Evolutionary conservation across 1,284 basidiomycete species (phyloP).

Genomic region (Naganishia sp.): DNA sequence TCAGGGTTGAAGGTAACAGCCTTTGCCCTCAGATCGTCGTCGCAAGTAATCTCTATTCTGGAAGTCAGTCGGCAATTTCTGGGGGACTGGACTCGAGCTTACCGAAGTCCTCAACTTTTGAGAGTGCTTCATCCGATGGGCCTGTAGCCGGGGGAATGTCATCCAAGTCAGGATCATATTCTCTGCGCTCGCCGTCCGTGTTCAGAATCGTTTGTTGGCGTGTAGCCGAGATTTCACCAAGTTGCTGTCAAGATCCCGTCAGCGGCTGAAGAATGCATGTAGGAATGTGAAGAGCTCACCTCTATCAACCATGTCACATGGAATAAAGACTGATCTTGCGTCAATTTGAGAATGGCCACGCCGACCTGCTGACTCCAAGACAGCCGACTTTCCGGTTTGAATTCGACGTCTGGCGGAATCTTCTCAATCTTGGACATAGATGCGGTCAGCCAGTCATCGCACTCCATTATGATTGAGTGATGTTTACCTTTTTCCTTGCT

Average conservation of each 20-base stretch:
- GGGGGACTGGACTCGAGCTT: slow-evolving; percentile 46
- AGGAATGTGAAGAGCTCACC: slow-evolving; percentile 57
- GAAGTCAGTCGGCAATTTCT: neutral
- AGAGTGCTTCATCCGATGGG: slow-evolving; percentile 69
- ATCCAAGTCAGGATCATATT: slow-evolving; percentile 57
- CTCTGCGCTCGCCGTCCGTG: slow-evolving; percentile 60
- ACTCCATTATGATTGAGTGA: neutral
- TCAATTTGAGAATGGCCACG: slow-evolving; percentile 73
- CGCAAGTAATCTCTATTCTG: slow-evolving; percentile 35
- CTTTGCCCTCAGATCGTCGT: slow-evolving; percentile 69
- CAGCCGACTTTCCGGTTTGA: slow-evolving; percentile 73
- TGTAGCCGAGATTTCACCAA: slow-evolving; percentile 60
- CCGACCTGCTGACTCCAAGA: slow-evolving; percentile 88
- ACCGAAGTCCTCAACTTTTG: slow-evolving; percentile 76
- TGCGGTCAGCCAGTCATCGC: neutral
- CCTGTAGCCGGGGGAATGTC: slow-evolving; percentile 55
- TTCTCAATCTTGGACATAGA: slow-evolving; percentile 33
- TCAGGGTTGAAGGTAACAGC: slow-evolving; percentile 74
- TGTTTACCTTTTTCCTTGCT: slow-evolving; percentile 46
- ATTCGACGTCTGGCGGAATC: slow-evolving; percentile 65
- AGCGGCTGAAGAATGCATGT: neutral
- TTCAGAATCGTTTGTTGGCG: slow-evolving; percentile 70
- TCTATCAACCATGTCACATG: slow-evolving; percentile 78
- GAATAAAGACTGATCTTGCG: slow-evolving; percentile 65
- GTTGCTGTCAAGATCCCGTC: slow-evolving; percentile 1